Evolutionary conservation across 2,329 filamentous ascomycete species (phyloP).

Genomic region (Calonectria multiphialidica): DNA sequence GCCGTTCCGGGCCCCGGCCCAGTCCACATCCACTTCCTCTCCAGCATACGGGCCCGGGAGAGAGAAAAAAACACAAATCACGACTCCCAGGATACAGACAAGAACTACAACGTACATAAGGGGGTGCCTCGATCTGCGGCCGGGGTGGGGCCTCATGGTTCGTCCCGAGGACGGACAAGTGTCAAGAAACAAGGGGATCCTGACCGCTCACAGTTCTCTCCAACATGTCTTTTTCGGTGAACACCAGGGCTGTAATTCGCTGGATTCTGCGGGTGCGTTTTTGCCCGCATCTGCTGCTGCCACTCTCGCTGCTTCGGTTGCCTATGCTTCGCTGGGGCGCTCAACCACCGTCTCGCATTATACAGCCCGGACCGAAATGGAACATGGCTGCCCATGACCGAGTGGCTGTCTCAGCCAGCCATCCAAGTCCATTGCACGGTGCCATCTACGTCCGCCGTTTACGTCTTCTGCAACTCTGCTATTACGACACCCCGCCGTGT

Average conservation of each 20-base stretch:
- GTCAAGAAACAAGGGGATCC: slow-evolving; percentile 49
- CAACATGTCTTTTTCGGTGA: slow-evolving; percentile 51
- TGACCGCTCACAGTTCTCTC: slow-evolving; percentile 43
- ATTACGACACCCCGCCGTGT: slow-evolving; percentile 18
- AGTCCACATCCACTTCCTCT: slow-evolving; percentile 33
- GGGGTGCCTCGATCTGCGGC: slow-evolving; percentile 54
- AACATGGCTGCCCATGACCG: neutral
- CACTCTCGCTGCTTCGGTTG: neutral
- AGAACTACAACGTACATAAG: slow-evolving; percentile 36
- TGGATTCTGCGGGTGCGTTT: slow-evolving; percentile 28
- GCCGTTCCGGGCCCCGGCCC: slow-evolving; percentile 11
- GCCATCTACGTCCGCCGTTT: neutral
- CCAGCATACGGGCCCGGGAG: neutral
- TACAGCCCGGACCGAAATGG: neutral
- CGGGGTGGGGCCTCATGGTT: slow-evolving; percentile 54
- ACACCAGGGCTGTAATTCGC: slow-evolving; percentile 49
- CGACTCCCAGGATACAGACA: neutral
- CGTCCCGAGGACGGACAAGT: slow-evolving; percentile 53
- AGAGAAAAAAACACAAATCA: slow-evolving; percentile 11
- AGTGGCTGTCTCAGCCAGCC: neutral
- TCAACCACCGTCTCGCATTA: neutral
- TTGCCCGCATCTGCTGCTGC: slow-evolving; percentile 6
- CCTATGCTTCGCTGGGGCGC: slow-evolving; percentile 5
- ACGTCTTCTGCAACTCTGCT: neutral
- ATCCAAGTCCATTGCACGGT: neutral